Percentiles rank a stretch among this genome's conserved stretches.
phyloP scores from a whole-genome alignment of 2,329 filamentous ascomycete genomes.

The Hymenotorrendiella dingleyae region DNA sequence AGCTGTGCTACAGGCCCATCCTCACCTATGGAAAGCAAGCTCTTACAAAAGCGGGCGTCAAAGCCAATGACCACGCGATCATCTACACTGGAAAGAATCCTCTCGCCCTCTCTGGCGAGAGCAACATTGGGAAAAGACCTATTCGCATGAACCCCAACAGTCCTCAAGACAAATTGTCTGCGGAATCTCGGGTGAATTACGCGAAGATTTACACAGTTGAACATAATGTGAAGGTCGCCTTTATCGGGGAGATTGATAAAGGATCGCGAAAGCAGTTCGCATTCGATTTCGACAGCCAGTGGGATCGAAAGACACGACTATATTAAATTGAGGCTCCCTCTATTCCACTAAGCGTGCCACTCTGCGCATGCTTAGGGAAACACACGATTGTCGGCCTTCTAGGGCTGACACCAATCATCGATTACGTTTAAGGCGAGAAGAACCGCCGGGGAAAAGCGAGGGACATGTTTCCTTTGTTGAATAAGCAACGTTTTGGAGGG shows the following conservation, averaged over 20 bases:
- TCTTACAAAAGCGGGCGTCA: neutral
- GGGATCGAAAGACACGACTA: slow-evolving; percentile 6
- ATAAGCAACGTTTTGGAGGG: too few relatives aligned
- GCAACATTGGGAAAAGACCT: neutral
- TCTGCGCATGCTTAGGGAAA: too few relatives aligned
- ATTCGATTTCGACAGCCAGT: slow-evolving; percentile 9
- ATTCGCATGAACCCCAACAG: slow-evolving; percentile 7
- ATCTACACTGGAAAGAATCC: neutral
- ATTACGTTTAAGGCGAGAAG: too few relatives aligned
- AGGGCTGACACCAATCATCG: too few relatives aligned
- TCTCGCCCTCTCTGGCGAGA: slow-evolving; percentile 1
- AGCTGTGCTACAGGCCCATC: neutral
- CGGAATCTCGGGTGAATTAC: slow-evolving; percentile 19
- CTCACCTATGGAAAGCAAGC: neutral
- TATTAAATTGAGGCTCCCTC: too few relatives aligned
- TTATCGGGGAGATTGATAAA: slow-evolving; percentile 16
- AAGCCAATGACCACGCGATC: neutral
- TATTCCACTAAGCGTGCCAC: too few relatives aligned
- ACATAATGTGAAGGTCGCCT: slow-evolving; percentile 21
- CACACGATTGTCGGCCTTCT: too few relatives aligned
- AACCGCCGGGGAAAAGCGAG: too few relatives aligned
- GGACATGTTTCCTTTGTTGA: too few relatives aligned
- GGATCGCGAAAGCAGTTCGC: slow-evolving; percentile 1
- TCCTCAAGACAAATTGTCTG: slow-evolving; percentile 7
- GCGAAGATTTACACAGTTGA: slow-evolving; percentile 26